Percentiles rank a stretch among this genome's conserved stretches.
Evolutionary conservation across 1,139 yeast species (phyloP).

Genomic region (Geotrichum aggregatum): DNA sequence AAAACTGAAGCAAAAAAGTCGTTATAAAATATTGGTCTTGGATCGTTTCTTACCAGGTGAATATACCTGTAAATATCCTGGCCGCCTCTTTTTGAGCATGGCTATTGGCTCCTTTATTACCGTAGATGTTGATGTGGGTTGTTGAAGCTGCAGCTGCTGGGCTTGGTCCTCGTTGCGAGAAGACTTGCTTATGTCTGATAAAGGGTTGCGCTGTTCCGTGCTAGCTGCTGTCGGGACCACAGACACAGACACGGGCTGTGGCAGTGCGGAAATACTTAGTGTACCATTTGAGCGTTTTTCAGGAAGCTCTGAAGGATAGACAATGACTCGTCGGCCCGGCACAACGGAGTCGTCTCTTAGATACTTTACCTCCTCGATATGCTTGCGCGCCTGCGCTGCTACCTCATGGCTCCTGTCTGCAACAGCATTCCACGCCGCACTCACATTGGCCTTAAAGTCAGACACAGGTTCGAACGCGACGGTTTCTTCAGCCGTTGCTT

Average conservation of each 20-base stretch:
- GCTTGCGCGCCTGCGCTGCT: background rate
- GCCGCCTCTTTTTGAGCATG: background rate
- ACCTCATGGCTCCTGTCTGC: background rate
- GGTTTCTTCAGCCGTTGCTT: background rate
- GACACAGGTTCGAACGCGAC: background rate
- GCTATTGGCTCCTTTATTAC: background rate
- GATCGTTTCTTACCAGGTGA: background rate
- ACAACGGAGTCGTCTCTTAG: background rate
- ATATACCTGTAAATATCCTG: background rate
- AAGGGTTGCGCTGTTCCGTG: slow-evolving; percentile 9
- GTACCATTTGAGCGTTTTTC: background rate
- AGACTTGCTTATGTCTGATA: slow-evolving; percentile 8
- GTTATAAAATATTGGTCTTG: background rate
- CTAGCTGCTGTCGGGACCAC: too few species aligned
- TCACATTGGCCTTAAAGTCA: background rate
- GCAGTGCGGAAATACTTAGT: too few species aligned
- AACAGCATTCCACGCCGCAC: background rate
- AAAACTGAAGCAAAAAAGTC: background rate
- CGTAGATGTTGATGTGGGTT: background rate
- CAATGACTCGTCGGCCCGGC: background rate
- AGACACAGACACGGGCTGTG: too few species aligned
- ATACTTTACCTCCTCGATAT: slow-evolving; percentile 1
- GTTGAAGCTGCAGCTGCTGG: slow-evolving; percentile 1
- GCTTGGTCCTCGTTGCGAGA: slow-evolving; percentile 6
- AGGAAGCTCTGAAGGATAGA: slow-evolving; percentile 8